A percentile compares a stretch with the other conserved stretches of the same genome.
phyloP scores from a whole-genome alignment of 2,329 filamentous ascomycete species.

The Exophiala sp. region DNA sequence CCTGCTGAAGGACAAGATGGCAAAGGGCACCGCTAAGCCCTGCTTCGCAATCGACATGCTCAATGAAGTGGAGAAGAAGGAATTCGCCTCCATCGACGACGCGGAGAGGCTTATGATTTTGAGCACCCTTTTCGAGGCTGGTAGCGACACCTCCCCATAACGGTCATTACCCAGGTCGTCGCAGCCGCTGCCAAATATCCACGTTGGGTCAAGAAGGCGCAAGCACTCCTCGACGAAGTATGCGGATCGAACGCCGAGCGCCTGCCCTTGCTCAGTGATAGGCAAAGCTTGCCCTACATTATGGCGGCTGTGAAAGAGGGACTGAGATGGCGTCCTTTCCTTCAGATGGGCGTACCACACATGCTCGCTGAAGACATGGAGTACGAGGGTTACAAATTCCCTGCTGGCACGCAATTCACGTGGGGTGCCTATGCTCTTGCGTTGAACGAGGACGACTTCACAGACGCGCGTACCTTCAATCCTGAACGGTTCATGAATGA shows the following conservation, averaged over 20 bases:
- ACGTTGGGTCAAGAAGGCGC: conserved; percentile 26
- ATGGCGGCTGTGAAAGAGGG: conserved; percentile 54
- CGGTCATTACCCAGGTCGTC: not conserved
- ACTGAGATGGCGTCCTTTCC: conserved; percentile 37
- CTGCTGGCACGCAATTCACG: conserved; percentile 45
- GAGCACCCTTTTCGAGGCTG: not conserved
- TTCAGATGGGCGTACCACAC: conserved; percentile 37
- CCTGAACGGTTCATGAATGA: conserved; percentile 28
- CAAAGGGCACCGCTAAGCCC: conserved; percentile 12
- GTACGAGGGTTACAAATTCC: conserved; percentile 33
- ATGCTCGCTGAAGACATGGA: conserved; percentile 20
- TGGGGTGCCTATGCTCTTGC: conserved; percentile 45
- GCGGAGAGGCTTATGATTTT: not conserved
- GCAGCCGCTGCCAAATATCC: conserved; percentile 29
- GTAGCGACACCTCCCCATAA: not conserved
- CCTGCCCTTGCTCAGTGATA: conserved; percentile 49
- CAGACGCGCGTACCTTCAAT: conserved; percentile 25
- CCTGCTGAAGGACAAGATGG: conserved; percentile 34
- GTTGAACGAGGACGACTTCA: conserved; percentile 33
- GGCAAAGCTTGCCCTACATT: conserved; percentile 49
- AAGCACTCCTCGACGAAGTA: conserved; percentile 22
- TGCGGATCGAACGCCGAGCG: conserved; percentile 33
- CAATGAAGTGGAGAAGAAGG: not conserved
- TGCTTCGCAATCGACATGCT: not conserved
- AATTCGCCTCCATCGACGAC: conserved; percentile 13